These are phyloP conservation scores for Citrus mangshanensis DNA, from an alignment of 345 rosid species.

Conservation along the genomic window DNA sequence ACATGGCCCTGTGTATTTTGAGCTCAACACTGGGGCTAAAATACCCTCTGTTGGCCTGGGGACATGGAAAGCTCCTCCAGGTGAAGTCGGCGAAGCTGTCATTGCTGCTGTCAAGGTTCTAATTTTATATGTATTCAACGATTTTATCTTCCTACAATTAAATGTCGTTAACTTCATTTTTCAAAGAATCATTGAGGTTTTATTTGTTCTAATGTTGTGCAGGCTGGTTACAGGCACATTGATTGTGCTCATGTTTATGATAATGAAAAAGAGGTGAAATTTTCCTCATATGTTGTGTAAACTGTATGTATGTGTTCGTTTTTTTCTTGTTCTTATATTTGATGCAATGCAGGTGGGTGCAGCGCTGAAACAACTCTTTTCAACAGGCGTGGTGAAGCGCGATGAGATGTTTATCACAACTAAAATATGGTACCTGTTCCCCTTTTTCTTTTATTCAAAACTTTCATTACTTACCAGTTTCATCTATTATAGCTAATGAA, in stretches of 20 bases:
- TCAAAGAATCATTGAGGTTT: neutral
- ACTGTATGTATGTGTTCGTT: too few species aligned
- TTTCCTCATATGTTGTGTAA: neutral
- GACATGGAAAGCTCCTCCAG: slow-evolving; percentile 53
- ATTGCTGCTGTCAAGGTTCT: slow-evolving; percentile 45
- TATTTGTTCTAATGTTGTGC: slow-evolving; percentile 5
- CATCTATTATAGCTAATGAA: neutral
- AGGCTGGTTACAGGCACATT: slow-evolving; percentile 54
- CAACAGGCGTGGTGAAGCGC: slow-evolving; percentile 42
- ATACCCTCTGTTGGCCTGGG: slow-evolving; percentile 54
- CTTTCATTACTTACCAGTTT: neutral
- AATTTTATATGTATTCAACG: neutral
- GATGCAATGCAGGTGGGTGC: slow-evolving; percentile 36
- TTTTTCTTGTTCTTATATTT: neutral
- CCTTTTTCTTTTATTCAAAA: neutral
- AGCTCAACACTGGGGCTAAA: slow-evolving; percentile 50
- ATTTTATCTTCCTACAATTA: neutral
- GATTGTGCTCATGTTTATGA: slow-evolving; percentile 47
- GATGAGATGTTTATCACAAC: slow-evolving; percentile 46
- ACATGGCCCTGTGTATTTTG: slow-evolving; percentile 28
- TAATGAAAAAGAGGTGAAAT: slow-evolving; percentile 48
- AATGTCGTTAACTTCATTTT: too few species aligned
- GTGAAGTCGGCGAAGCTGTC: slow-evolving; percentile 40
- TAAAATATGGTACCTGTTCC: slow-evolving; percentile 39
- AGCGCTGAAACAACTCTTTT: slow-evolving; percentile 43